Conservation (phyloP, 805 yeast species). For the Yamadazyma sp. region DNA sequence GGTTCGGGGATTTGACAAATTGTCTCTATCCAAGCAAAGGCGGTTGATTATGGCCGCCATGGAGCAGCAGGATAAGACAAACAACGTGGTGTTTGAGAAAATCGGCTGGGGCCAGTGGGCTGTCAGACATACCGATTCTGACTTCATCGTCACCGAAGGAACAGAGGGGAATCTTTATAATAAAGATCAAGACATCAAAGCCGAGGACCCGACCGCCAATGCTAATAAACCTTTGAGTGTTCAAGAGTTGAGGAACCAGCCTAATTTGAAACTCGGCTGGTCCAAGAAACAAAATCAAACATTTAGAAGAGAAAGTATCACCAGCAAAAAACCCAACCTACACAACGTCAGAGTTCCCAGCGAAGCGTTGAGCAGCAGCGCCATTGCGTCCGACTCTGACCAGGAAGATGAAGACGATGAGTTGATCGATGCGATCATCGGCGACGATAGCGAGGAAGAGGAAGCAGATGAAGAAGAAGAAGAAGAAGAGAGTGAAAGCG, state of each 20-base stretch:
- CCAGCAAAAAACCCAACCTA: slow-evolving; percentile 43
- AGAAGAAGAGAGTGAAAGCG: slow-evolving; percentile 28
- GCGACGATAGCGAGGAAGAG: slow-evolving; percentile 19
- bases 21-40: slow-evolving; percentile 85
- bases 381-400: slow-evolving; percentile 33
- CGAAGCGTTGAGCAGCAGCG: slow-evolving; percentile 23
- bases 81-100: slow-evolving; percentile 76
- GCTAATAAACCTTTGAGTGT: slow-evolving; percentile 22
- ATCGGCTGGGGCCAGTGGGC: slow-evolving; percentile 99
- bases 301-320: slow-evolving; percentile 51
- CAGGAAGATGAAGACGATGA: slow-evolving; percentile 20
- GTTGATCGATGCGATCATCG: slow-evolving; percentile 30
- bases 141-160: slow-evolving; percentile 50
- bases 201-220: neutral
- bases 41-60: slow-evolving; percentile 86
- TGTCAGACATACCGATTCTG: slow-evolving; percentile 54
- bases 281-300: slow-evolving; percentile 29
- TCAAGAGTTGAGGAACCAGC: slow-evolving; percentile 34
- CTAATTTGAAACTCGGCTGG: slow-evolving; percentile 40
- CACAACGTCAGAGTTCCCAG: slow-evolving; percentile 50
- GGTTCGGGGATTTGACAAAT: slow-evolving; percentile 74
- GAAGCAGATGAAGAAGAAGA: slow-evolving; percentile 34
- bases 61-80: slow-evolving; percentile 65
- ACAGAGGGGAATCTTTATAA: slow-evolving; percentile 18
- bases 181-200: neutral